These are phyloP conservation scores for Bertia moriformis DNA, from an alignment of 2,329 filamentous ascomycete species.

Conservation along the genomic window DNA sequence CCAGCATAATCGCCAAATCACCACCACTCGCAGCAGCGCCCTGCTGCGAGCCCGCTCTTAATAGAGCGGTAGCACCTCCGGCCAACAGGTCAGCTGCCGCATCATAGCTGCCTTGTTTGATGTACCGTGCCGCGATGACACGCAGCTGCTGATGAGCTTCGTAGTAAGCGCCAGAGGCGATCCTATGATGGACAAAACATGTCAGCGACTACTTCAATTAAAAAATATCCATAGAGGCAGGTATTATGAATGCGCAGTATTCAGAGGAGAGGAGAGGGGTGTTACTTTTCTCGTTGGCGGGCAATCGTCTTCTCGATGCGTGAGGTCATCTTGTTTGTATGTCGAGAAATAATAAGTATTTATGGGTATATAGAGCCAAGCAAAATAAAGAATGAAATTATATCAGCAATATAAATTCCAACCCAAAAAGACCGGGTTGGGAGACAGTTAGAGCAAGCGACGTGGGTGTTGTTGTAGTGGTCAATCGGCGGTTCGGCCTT, in stretches of 20 bases:
- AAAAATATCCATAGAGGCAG: slow-evolving; percentile 1
- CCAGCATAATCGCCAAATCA: slow-evolving; percentile 42
- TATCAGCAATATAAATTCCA: too few species aligned
- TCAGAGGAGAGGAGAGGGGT: too few species aligned
- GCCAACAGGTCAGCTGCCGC: slow-evolving; percentile 49
- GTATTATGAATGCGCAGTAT: too few species aligned
- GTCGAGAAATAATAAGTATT: too few species aligned
- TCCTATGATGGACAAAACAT: slow-evolving; percentile 24
- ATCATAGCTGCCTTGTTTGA: slow-evolving; percentile 45
- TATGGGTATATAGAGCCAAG: too few species aligned
- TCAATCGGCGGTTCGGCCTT: too few species aligned
- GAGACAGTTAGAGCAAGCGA: too few species aligned
- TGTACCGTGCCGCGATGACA: slow-evolving; percentile 53
- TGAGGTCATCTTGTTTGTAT: slow-evolving; percentile 13
- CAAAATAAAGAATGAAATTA: too few species aligned
- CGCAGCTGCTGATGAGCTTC: slow-evolving; percentile 61
- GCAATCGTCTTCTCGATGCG: slow-evolving; percentile 55
- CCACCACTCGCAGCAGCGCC: slow-evolving; percentile 36
- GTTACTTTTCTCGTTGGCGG: slow-evolving; percentile 49
- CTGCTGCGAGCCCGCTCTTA: slow-evolving; percentile 34
- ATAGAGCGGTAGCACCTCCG: slow-evolving; percentile 43
- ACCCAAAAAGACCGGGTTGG: too few species aligned
- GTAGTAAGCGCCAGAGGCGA: slow-evolving; percentile 56
- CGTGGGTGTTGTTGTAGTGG: too few species aligned
- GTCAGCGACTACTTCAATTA: slow-evolving; percentile 5